A percentile compares a stretch with the other conserved stretches of the same genome.
These are phyloP conservation scores for Closterium sp. DNA, from an alignment of 139 green algal species.

Conservation along the genomic window DNA sequence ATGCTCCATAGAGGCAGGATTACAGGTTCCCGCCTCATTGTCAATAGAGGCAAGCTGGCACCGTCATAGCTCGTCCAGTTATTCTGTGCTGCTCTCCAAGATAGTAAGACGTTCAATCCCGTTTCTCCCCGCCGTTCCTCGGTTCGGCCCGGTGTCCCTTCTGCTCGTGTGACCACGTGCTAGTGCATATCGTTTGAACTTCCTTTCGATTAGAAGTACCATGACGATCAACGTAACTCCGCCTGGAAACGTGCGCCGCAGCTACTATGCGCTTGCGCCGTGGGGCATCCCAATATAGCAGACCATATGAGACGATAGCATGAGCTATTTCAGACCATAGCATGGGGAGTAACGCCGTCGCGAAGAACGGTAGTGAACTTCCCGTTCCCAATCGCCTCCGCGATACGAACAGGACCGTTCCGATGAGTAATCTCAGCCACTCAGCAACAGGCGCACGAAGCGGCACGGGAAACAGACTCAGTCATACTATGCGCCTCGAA, in stretches of 20 bases:
- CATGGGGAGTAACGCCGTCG: background rate
- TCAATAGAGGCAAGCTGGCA: too few species aligned
- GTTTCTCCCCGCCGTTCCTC: background rate
- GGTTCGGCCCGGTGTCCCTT: background rate
- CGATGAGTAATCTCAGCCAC: too few species aligned
- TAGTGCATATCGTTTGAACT: background rate
- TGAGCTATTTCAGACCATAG: too few species aligned
- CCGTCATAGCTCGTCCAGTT: too few species aligned
- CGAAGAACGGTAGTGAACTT: too few species aligned
- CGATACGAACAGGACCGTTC: too few species aligned
- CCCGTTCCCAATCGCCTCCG: too few species aligned
- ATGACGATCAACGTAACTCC: background rate
- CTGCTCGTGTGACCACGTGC: background rate
- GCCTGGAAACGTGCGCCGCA: background rate
- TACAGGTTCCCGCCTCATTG: too few species aligned
- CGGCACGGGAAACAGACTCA: too few species aligned
- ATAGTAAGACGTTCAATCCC: background rate
- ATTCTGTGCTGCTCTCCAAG: too few species aligned
- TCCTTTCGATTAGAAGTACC: background rate
- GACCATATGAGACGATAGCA: background rate
- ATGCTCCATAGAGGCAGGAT: background rate
- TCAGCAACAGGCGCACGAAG: too few species aligned
- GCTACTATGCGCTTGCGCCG: background rate
- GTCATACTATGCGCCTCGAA: too few species aligned
- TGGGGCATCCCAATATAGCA: background rate